Evolutionary conservation across 1,284 basidiomycete species (phyloP), one percentile per base, ranked within the genome.

Genomic region (Ceratorhiza oryzae-sativae): DNA sequence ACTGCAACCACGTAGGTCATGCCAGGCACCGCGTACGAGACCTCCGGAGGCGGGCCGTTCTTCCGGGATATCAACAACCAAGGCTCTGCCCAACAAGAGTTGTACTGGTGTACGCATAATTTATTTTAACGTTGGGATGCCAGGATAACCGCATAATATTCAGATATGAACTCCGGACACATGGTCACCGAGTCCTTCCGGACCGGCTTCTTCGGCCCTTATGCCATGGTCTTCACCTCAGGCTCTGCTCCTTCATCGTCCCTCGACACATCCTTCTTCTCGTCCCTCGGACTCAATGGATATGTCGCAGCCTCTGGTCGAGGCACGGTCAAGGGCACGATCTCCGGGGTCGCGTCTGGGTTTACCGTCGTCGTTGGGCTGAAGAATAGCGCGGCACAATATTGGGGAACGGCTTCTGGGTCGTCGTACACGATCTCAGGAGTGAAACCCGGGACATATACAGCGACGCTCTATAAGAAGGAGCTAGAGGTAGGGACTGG

Each of bases 371-470:
- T 75, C 20, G 82, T 15, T 83, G 84, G 74, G 6, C 34, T 56
- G 13, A 77, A 83, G 81, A 84, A 83, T 74, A 79, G 80, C 15
- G 83, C 79, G 13, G 82, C 83, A 13, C 84, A 85, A 73, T 85
- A 85, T 75, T 85, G 84, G 84, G 65, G 63, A n/a, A 61, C 79
- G 25, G 77, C 80, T 2, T 70, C 67, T 13, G 82, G 81, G 59
- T 83, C 83, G 48, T 78, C 80, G 32, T 85, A 83, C 78, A 81
- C 80, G 8, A 80, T 82, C 34, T 81, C 81, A 15, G 75, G 79
- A 72, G 83, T 85, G 81, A 85, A 84, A 71, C 84, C 84, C n/a
- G 84, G 84, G 25, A 83, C 81, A 0, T 83, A 83, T 72, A 82
- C 82, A 9, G 81, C 79, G 23, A 83, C 25, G 51, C 48, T 71